A percentile compares a stretch with the other conserved stretches of the same genome.
Conservation (phyloP, 106 monocot species). For the Hemerocallis citrina region DNA sequence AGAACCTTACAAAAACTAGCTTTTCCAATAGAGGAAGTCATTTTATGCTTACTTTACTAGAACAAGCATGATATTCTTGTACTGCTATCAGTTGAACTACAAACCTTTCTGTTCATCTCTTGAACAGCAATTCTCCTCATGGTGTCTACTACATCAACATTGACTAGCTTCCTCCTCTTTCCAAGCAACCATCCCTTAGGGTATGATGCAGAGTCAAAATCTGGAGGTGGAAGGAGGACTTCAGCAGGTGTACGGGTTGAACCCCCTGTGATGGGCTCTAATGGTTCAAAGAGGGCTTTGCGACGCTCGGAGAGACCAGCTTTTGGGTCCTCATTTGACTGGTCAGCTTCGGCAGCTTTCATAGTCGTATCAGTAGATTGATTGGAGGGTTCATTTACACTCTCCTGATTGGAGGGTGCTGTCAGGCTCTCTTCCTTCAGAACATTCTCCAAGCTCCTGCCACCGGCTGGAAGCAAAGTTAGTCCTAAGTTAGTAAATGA, state of each 20-base stretch:
- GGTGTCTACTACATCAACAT: slow-evolving; percentile 96
- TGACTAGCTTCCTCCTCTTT: slow-evolving; percentile 91
- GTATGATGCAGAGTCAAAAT: slow-evolving; percentile 65
- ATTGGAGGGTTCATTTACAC: not conserved
- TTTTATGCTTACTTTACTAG: not conserved
- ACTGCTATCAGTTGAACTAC: not conserved
- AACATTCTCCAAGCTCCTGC: slow-evolving; percentile 6
- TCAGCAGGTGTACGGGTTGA: slow-evolving; percentile 33
- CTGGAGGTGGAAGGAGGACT: slow-evolving; percentile 74
- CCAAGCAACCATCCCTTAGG: slow-evolving; percentile 91
- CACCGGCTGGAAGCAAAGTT: slow-evolving; percentile 25
- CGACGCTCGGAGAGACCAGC: slow-evolving; percentile 50
- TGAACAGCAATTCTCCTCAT: slow-evolving; percentile 84
- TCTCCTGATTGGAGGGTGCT: slow-evolving; percentile 8
- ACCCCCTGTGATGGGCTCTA: slow-evolving; percentile 32
- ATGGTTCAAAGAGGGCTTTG: slow-evolving; percentile 75
- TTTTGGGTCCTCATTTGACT: slow-evolving; percentile 13
- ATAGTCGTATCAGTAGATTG: not conserved
- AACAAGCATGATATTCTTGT: not conserved
- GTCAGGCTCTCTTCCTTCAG: not conserved
- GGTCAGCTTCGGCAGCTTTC: slow-evolving; percentile 13
- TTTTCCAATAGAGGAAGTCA: no score
- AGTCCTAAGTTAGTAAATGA: no score
- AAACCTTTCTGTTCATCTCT: slow-evolving; percentile 98
- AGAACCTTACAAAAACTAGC: no score